Evolutionary conservation across 1,284 basidiomycete genomes (phyloP).

Genomic region (Coniferiporia sulphurascens): DNA sequence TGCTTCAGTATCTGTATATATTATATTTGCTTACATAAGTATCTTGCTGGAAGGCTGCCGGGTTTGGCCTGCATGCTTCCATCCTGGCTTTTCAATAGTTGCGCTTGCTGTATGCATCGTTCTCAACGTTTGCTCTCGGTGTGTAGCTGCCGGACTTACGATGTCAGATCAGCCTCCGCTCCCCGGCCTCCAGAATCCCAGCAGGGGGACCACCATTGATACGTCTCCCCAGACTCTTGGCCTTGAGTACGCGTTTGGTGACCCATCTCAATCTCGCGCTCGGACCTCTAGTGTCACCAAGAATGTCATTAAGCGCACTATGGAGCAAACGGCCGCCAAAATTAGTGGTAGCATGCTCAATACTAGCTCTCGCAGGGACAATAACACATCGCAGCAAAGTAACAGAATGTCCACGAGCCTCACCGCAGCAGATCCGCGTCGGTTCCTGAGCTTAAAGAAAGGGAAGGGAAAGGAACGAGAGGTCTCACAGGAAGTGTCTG

Average conservation of each 20-base stretch:
- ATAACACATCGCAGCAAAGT: slow-evolving; percentile 28
- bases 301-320: slow-evolving; percentile 32
- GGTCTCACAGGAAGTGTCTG: slow-evolving; percentile 30
- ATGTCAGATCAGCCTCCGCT: slow-evolving; percentile 19
- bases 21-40: neutral
- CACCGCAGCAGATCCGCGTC: slow-evolving; percentile 39
- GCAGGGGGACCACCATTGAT: slow-evolving; percentile 25
- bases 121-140: too few species aligned
- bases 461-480: slow-evolving; percentile 40
- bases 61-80: too few species aligned
- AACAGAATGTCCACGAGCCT: slow-evolving; percentile 27
- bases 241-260: slow-evolving; percentile 10
- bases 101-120: too few species aligned
- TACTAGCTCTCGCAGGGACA: neutral
- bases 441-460: slow-evolving; percentile 53
- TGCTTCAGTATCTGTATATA: neutral
- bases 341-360: slow-evolving; percentile 43
- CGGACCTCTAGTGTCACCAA: slow-evolving; percentile 8
- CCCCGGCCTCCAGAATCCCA: slow-evolving; percentile 24
- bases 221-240: slow-evolving; percentile 23
- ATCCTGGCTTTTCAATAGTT: too few species aligned
- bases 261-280: neutral
- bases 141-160: neutral
- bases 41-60: neutral
- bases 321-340: slow-evolving; percentile 51